A percentile compares a stretch with the other conserved stretches of the same genome.
Evolutionary conservation across 345 rosid species (phyloP).

Genomic region (Populus alba): DNA sequence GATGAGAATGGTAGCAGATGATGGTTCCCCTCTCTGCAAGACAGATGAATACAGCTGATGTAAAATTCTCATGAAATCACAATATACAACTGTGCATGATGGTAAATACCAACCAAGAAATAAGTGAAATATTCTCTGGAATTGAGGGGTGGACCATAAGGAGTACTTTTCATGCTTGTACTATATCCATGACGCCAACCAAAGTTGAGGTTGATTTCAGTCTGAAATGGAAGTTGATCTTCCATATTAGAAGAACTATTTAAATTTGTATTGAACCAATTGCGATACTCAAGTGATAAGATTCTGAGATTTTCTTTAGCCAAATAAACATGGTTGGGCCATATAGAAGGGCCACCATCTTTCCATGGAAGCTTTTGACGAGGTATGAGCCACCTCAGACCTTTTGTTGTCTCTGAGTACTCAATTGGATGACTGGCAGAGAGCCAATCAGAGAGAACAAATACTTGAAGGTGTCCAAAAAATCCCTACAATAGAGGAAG

Average conservation of each 20-base stretch:
- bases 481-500: slow-evolving; percentile 35
- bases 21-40: slow-evolving; percentile 56
- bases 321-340: slow-evolving; percentile 34
- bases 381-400: slow-evolving; percentile 59
- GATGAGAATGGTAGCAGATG: slow-evolving; percentile 42
- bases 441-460: slow-evolving; percentile 54
- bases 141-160: slow-evolving; percentile 43
- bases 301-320: slow-evolving; percentile 7
- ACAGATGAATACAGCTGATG: background rate
- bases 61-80: background rate
- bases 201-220: slow-evolving; percentile 9
- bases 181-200: slow-evolving; percentile 23
- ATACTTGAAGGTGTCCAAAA: slow-evolving; percentile 58
- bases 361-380: slow-evolving; percentile 58
- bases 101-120: slow-evolving; percentile 43
- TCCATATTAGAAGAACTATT: background rate
- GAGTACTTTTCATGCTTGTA: slow-evolving; percentile 33
- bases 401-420: slow-evolving; percentile 55
- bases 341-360: slow-evolving; percentile 27
- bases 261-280: slow-evolving; percentile 4
- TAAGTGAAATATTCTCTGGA: slow-evolving; percentile 41
- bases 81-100: background rate
- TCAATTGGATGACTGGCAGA: slow-evolving; percentile 41
- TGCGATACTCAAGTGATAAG: background rate
- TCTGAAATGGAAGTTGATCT: slow-evolving; percentile 8